Conservation (phyloP, 2,329 filamentous ascomycete species). For the Cryphonectria parasitica region DNA sequence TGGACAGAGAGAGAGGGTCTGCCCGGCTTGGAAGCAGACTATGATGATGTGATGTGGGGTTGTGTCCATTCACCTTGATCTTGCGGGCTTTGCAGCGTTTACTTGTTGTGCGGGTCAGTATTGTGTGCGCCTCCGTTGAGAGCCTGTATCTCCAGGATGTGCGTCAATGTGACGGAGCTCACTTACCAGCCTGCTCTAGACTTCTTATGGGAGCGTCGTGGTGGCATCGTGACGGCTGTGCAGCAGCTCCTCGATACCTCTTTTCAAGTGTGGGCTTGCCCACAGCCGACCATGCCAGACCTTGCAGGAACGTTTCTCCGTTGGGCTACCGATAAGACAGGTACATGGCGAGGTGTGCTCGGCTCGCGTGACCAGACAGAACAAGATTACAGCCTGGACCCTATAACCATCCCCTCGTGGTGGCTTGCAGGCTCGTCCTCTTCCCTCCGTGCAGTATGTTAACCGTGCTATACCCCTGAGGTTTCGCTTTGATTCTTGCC, state of each 20-base stretch:
- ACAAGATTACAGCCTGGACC: neutral
- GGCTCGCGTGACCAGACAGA: conserved; percentile 1
- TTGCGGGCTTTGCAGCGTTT: conserved; percentile 67
- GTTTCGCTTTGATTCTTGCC: neutral
- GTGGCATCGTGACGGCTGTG: conserved; percentile 53
- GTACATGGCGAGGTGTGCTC: conserved; percentile 19
- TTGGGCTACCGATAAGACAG: conserved; percentile 20
- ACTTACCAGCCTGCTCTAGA: conserved; percentile 63
- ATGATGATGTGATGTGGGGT: neutral
- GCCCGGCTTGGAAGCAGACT: neutral
- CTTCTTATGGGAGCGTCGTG: conserved; percentile 71
- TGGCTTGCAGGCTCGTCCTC: neutral
- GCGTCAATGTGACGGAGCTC: neutral
- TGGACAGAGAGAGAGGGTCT: neutral
- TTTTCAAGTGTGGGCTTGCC: neutral
- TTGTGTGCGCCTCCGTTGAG: conserved; percentile 35
- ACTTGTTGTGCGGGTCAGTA: conserved; percentile 3
- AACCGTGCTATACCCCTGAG: neutral
- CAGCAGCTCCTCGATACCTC: neutral
- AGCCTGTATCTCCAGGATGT: neutral
- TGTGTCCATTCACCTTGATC: conserved; percentile 63
- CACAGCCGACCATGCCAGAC: conserved; percentile 10
- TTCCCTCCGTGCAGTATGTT: neutral
- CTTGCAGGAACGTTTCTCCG: conserved; percentile 16
- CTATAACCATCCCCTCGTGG: neutral